Evolutionary conservation across 1,284 basidiomycete species (phyloP), one percentile per base, ranked within the genome.

Genomic region (Takashimella koratensis): DNA sequence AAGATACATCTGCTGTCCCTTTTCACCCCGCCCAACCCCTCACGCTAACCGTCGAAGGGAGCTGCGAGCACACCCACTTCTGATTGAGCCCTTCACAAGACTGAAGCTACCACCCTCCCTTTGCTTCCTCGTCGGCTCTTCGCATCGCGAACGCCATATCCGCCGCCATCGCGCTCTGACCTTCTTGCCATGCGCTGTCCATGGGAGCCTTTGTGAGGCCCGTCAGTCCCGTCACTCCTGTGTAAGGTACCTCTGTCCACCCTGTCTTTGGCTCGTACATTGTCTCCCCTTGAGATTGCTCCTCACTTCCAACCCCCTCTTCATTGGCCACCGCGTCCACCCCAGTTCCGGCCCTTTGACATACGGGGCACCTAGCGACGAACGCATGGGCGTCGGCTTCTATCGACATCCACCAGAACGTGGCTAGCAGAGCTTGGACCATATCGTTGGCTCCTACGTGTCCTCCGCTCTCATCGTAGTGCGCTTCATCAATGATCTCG

Each of bases 331-430:
- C 61, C 10, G 45, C 22, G 8, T 50, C 56, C 43, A 49, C 21
- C 23, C 50, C 43, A 25, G 45, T 44, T 40, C 26, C 43, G 24
- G 16, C 47, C 47, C 30, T 59, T 51, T 11, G 23, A 45, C 65
- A 66, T 3, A 54, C 39, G 10, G 25, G 43, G 51, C 66, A 68
- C 23, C 45, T 42, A 1, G 53, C 52, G 6, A 61, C 42, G 45
- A 52, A 62, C 11, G 26, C 47, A 27, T 54, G 36, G 19, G 56
- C 52, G 55, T 67, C 67, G 19, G 52, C 50, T 16, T 61, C 56
- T 39, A 70, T 63, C 16, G 51, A 55, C 13, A 52, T 52, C 68
- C 68, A 70, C 68, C 68, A 70, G 48, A 68, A 70, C 16, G 60
- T 67, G 40, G 59, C 52, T 3, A 41, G 30, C 5, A 70, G 36